A percentile compares a stretch with the other conserved stretches of the same genome.
These are phyloP conservation scores for Metarhizium robertsii DNA, from an alignment of 2,329 filamentous ascomycete genomes.

Conservation along the genomic window DNA sequence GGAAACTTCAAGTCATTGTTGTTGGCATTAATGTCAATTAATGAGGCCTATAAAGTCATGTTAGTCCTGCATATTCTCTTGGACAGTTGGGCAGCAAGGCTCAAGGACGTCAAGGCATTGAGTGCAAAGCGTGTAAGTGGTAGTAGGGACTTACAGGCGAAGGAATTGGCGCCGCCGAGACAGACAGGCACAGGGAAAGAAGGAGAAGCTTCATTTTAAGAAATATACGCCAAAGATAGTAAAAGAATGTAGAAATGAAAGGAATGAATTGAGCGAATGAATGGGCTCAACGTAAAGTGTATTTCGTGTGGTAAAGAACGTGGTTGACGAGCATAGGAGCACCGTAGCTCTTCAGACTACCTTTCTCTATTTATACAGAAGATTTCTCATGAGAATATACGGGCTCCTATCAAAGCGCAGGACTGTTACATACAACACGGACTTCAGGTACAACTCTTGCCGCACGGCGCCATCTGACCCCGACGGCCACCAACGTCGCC, in stretches of 20 bases:
- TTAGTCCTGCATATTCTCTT: not conserved
- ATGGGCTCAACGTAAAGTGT: not conserved
- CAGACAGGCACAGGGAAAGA: not conserved
- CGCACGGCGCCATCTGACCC: too few species aligned
- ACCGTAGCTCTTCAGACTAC: too few species aligned
- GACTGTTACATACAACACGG: too few species aligned
- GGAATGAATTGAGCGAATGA: not conserved
- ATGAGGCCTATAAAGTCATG: not conserved
- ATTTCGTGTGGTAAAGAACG: not conserved
- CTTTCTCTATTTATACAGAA: too few species aligned
- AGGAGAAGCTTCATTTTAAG: not conserved
- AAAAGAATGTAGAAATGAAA: not conserved
- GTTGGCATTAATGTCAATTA: not conserved
- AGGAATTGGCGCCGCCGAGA: not conserved
- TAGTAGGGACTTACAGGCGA: not conserved
- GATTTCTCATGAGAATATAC: too few species aligned
- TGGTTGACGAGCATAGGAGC: not conserved
- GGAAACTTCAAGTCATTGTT: not conserved
- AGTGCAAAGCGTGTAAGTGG: not conserved
- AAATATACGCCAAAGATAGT: not conserved
- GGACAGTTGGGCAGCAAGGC: too few species aligned
- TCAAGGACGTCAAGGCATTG: not conserved
- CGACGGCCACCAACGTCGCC: too few species aligned
- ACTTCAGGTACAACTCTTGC: too few species aligned
- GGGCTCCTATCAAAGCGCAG: too few species aligned